phyloP scores from a whole-genome alignment of 2,329 filamentous ascomycete species.

The Leptographium radiaticola region DNA sequence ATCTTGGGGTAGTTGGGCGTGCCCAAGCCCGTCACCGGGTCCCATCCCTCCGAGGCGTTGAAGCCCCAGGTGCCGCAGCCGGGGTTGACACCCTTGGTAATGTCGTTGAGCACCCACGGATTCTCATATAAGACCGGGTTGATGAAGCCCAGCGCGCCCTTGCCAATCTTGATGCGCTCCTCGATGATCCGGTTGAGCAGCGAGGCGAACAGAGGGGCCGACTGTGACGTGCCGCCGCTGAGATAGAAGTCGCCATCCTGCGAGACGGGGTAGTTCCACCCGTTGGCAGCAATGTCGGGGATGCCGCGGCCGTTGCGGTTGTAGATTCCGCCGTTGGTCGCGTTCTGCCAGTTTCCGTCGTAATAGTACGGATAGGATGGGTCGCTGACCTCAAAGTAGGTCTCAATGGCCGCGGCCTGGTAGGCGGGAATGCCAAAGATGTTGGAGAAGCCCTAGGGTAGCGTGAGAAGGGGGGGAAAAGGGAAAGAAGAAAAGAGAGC shows the following conservation, averaged over 20 bases:
- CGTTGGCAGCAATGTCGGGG: conserved; percentile 13
- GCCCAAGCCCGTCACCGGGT: conserved; percentile 15
- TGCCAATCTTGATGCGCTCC: conserved; percentile 36
- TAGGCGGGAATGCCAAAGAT: conserved; percentile 28
- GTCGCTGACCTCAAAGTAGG: background rate
- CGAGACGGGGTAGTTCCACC: conserved; percentile 7
- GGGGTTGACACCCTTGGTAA: conserved; percentile 16
- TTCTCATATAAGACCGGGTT: conserved; percentile 18
- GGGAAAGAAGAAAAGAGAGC: background rate
- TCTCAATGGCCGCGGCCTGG: conserved; percentile 27
- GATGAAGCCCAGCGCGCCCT: conserved; percentile 23
- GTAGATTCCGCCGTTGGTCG: conserved; percentile 12
- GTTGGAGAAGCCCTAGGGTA: conserved; percentile 29
- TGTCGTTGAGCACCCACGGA: conserved; percentile 17
- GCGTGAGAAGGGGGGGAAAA: background rate
- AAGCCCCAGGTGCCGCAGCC: conserved; percentile 20
- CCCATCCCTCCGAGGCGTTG: conserved; percentile 15
- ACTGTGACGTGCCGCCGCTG: conserved; percentile 3
- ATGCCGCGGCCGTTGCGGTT: conserved; percentile 13
- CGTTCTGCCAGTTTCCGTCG: conserved; percentile 12
- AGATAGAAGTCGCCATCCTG: background rate
- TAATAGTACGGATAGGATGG: conserved; percentile 27
- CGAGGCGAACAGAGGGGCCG: conserved; percentile 42
- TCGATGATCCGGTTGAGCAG: conserved; percentile 42
- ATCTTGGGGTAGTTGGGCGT: conserved; percentile 16